These are phyloP conservation scores for Mycena rebaudengoi DNA, from an alignment of 768 basidiomycete species.

Conservation along the genomic window DNA sequence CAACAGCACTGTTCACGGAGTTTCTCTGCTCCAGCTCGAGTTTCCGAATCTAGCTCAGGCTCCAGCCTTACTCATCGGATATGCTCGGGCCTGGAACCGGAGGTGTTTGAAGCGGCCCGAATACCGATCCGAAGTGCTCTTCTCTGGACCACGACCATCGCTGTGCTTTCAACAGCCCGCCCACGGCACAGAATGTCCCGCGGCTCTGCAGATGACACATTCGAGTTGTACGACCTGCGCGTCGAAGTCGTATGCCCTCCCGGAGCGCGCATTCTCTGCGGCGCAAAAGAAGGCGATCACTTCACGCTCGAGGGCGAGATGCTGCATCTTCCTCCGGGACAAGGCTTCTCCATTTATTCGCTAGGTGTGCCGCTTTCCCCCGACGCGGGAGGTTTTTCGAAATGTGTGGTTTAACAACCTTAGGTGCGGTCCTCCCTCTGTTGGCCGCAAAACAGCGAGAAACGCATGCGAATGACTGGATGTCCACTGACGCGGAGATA, in stretches of 20 bases:
- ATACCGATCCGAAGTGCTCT: too few relatives aligned
- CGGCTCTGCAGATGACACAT: constrained; percentile 49
- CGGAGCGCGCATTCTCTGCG: constrained; percentile 65
- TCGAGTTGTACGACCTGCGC: constrained; percentile 70
- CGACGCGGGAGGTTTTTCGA: background rate
- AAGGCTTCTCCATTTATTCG: constrained; percentile 77
- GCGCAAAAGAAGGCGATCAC: constrained; percentile 69
- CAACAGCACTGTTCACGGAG: too few relatives aligned
- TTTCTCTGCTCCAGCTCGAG: too few relatives aligned
- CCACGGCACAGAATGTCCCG: too few relatives aligned
- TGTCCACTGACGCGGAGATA: constrained; percentile 69
- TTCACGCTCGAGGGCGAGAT: constrained; percentile 73
- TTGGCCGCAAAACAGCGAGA: constrained; percentile 72
- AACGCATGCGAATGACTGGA: constrained; percentile 68
- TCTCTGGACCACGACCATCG: too few relatives aligned
- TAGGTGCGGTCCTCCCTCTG: constrained; percentile 70
- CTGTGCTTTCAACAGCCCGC: too few relatives aligned
- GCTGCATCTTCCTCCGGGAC: constrained; percentile 64
- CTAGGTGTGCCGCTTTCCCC: constrained; percentile 49
- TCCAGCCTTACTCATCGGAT: too few relatives aligned
- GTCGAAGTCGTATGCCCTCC: constrained; percentile 70
- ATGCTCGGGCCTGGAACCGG: too few relatives aligned
- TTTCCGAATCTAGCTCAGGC: too few relatives aligned
- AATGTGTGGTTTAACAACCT: background rate
- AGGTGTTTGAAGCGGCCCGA: too few relatives aligned